Evolutionary conservation across 192 early-diverging fungal species (phyloP), one percentile per base, ranked within the genome.

Genomic region (Allomyces arbusculus): DNA sequence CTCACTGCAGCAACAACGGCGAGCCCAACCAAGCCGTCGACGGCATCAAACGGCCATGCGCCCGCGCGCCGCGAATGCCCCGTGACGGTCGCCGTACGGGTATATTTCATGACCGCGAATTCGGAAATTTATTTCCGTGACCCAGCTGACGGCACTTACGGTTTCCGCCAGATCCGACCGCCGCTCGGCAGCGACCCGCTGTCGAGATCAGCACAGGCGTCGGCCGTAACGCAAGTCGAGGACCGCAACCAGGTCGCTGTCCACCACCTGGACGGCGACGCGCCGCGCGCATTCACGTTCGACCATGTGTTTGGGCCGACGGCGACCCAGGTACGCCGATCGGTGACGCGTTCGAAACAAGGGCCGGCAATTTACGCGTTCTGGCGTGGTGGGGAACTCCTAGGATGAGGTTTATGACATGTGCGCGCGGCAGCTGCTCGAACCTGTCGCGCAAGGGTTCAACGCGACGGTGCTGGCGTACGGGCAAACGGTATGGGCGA

Each of bases 381-480:
- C 66, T 50, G n/a, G 12, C 4, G n/a, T 9, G 40, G 63, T 14
- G 23, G 11, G 26, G 0, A 16, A 9, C 0, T 67, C 40, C 0
- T 25, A 26, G 58, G 28, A 71, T 22, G 68, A 75, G 24, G 74
- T 82, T 0, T 81, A 76, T 61, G 79, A 78, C 45, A 14, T 22
- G 61, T 10, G 64, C 61, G 63, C 28, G 7, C 20, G 44, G 24
- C 25, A 24, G 62, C 43, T 22, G 8, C 0, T 74, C 20, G 20
- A 64, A 1, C 26, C n/a, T 43, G 69, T 71, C 67, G 77, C 85
- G 65, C 75, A 84, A 67, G 85, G 85, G 44, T 87, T 85, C 66
- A 87, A 87, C 61, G 86, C 84, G 19, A 87, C 86, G 1, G 84
- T 87, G 23, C 85, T 87, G 67, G 86, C 86, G 3, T 87, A 87